Conservation (phyloP, 2,329 filamentous ascomycete species). For the Penicillium capsulatum region DNA sequence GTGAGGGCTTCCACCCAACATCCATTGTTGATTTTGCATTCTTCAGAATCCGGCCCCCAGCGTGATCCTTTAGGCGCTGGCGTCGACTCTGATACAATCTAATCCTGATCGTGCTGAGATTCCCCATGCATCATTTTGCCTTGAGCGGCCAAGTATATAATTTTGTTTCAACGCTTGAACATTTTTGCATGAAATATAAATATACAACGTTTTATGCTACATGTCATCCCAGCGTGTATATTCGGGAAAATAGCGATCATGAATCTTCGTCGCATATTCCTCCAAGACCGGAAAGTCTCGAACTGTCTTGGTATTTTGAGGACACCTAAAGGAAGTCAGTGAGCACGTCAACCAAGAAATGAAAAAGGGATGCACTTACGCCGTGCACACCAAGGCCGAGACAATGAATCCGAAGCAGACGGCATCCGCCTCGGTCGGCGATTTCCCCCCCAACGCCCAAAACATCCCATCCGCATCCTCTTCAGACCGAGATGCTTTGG, state of each 20-base stretch:
- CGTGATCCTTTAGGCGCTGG: too few species aligned
- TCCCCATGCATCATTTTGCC: too few species aligned
- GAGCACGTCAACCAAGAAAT: neutral
- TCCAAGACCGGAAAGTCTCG: constrained; percentile 47
- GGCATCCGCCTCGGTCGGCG: constrained; percentile 56
- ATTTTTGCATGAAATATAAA: too few species aligned
- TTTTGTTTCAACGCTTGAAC: too few species aligned
- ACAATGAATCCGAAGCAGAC: constrained; percentile 56
- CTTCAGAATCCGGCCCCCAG: too few species aligned
- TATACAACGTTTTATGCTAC: neutral
- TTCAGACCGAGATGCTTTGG: constrained; percentile 20
- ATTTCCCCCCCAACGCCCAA: constrained; percentile 54
- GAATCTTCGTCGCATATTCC: constrained; percentile 56
- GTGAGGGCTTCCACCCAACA: too few species aligned
- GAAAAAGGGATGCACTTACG: constrained; percentile 44
- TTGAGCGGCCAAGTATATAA: too few species aligned
- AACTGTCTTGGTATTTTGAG: constrained; percentile 46
- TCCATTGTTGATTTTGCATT: too few species aligned
- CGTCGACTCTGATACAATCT: too few species aligned
- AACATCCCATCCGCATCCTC: constrained; percentile 41
- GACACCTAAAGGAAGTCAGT: constrained; percentile 38
- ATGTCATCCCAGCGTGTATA: constrained; percentile 44
- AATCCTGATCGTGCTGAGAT: too few species aligned
- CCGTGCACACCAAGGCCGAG: constrained; percentile 50
- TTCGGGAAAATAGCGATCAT: constrained; percentile 55